phyloP scores from a whole-genome alignment of 306 rosid genomes.

The Trichosanthes cucumerina region DNA sequence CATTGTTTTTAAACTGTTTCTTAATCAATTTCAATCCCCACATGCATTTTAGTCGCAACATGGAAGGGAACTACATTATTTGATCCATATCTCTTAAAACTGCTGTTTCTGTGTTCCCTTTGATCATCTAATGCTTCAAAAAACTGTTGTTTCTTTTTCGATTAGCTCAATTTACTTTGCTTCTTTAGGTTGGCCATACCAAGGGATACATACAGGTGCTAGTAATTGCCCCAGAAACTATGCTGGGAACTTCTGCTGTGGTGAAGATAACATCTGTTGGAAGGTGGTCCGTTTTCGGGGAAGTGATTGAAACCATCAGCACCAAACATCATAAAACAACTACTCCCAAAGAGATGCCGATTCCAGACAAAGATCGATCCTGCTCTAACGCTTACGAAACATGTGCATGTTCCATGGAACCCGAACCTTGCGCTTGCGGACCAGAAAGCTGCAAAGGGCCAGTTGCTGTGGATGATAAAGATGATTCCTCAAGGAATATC shows the following conservation, averaged over 20 bases:
- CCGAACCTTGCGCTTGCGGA: constrained; percentile 51
- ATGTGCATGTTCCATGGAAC: constrained; percentile 24
- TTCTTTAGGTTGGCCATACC: constrained; percentile 86
- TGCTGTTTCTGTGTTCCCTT: not conserved
- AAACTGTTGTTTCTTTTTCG: constrained; percentile 3
- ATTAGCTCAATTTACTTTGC: constrained; percentile 16
- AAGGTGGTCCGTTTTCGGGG: constrained; percentile 97
- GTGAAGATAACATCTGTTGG: constrained; percentile 71
- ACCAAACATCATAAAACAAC: constrained; percentile 17
- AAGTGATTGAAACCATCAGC: constrained; percentile 56
- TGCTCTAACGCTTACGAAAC: constrained; percentile 23
- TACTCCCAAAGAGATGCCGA: constrained; percentile 18
- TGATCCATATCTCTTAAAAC: not conserved
- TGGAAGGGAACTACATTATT: constrained; percentile 5
- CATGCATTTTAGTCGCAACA: not conserved
- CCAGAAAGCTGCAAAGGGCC: constrained; percentile 43
- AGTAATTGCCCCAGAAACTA: constrained; percentile 47
- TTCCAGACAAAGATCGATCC: constrained; percentile 22
- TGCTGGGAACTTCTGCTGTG: constrained; percentile 81
- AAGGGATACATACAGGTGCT: constrained; percentile 94
- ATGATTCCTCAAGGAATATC: constrained; percentile 18
- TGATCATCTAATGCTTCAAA: not conserved
- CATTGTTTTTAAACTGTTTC: not conserved
- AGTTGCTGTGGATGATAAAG: constrained; percentile 13
- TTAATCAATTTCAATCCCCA: not conserved